Evolutionary conservation across 371 early-diverging fungal genomes (phyloP).

Genomic region (Synchytrium microbalum): DNA sequence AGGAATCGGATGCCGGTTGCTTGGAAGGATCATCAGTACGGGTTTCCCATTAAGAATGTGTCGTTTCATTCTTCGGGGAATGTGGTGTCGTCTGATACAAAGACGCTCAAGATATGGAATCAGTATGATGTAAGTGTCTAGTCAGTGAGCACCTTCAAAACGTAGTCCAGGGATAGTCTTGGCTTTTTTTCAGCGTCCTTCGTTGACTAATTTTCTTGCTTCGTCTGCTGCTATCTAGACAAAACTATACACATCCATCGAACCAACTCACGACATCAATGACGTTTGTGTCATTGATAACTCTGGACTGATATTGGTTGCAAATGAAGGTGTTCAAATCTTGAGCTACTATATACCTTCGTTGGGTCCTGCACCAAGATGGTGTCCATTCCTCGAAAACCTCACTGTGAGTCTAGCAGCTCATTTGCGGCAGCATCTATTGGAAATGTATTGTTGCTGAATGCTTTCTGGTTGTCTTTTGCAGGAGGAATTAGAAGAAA

Average conservation of each 20-base stretch:
- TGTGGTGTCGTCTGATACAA: slow-evolving; percentile 81
- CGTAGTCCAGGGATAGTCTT: too few relatives aligned
- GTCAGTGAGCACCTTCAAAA: neutral
- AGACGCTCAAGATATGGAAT: slow-evolving; percentile 91
- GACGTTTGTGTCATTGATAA: slow-evolving; percentile 76
- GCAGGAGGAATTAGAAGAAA: slow-evolving; percentile 92
- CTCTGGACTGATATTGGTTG: slow-evolving; percentile 88
- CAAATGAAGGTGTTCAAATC: slow-evolving; percentile 92
- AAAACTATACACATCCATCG: slow-evolving; percentile 80
- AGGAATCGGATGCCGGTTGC: slow-evolving; percentile 73
- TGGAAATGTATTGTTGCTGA: neutral
- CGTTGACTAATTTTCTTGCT: slow-evolving; percentile 1
- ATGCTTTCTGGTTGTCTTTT: slow-evolving; percentile 4
- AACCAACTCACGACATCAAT: slow-evolving; percentile 88
- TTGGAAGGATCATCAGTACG: slow-evolving; percentile 93
- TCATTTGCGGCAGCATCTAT: slow-evolving; percentile 2
- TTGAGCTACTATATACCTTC: slow-evolving; percentile 87
- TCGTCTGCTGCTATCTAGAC: slow-evolving; percentile 33
- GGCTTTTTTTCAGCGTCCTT: neutral
- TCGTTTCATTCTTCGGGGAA: slow-evolving; percentile 58
- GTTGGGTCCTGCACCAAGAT: slow-evolving; percentile 92
- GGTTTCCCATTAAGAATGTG: slow-evolving; percentile 88
- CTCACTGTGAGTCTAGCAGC: slow-evolving; percentile 47
- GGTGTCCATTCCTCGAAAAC: slow-evolving; percentile 96
- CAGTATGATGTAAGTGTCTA: slow-evolving; percentile 40